phyloP scores from a whole-genome alignment of 805 yeast species.

The Torulaspora quercuum region DNA sequence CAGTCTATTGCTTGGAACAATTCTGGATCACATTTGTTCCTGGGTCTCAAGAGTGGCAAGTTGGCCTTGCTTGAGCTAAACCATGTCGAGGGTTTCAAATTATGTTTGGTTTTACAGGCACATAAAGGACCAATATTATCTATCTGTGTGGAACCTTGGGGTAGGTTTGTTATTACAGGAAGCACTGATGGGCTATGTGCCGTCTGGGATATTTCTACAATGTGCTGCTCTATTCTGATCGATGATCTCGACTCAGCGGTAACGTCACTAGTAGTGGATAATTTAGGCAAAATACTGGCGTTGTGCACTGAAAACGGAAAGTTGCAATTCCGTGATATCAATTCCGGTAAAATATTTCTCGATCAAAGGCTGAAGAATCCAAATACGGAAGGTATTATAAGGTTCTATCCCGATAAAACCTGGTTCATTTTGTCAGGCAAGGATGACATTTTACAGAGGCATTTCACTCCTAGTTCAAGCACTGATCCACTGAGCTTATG shows the following conservation, averaged over 20 bases:
- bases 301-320: constrained; percentile 21
- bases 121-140: constrained; percentile 52
- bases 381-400: constrained; percentile 19
- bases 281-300: constrained; percentile 26
- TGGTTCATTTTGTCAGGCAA: constrained; percentile 24
- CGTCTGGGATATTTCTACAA: constrained; percentile 24
- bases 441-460: constrained; percentile 22
- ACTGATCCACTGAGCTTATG: constrained; percentile 18
- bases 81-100: constrained; percentile 13
- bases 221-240: constrained; percentile 20
- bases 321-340: constrained; percentile 21
- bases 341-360: constrained; percentile 11
- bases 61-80: constrained; percentile 26
- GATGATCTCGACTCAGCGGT: constrained; percentile 22
- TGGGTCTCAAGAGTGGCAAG: constrained; percentile 50
- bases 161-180: constrained; percentile 49
- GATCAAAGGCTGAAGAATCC: constrained; percentile 4
- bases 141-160: constrained; percentile 51
- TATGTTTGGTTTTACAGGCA: constrained; percentile 30
- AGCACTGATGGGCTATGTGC: constrained; percentile 36
- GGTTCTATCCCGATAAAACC: constrained; percentile 28
- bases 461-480: constrained; percentile 11
- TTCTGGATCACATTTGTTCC: constrained; percentile 39
- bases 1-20: constrained; percentile 36
- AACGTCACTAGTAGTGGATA: constrained; percentile 24